A percentile compares a stretch with the other conserved stretches of the same genome.
Conservation (phyloP, 2,329 filamentous ascomycete genomes). For the Claviceps fusiformis region DNA sequence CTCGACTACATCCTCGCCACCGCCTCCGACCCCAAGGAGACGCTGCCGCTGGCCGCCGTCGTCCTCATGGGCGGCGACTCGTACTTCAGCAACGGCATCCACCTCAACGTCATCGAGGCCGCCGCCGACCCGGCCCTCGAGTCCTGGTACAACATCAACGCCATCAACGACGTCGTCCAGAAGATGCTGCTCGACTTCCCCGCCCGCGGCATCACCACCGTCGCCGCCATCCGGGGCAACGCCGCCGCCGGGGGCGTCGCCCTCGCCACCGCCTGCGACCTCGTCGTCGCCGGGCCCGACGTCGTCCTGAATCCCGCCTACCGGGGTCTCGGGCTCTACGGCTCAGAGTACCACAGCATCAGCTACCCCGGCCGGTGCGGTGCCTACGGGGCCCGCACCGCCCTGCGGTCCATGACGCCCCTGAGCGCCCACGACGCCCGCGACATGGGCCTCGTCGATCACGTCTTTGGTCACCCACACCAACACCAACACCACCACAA, state of each 20-base stretch:
- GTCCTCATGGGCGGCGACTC: constrained; percentile 23
- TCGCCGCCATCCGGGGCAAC: constrained; percentile 26
- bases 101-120: constrained; percentile 29
- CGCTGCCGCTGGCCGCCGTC: constrained; percentile 20
- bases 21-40: constrained; percentile 5
- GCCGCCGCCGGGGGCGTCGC: constrained; percentile 29
- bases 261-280: constrained; percentile 23
- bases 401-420: constrained; percentile 24
- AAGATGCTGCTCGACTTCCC: constrained; percentile 25
- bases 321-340: constrained; percentile 21
- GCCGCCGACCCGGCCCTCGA: constrained; percentile 22
- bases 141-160: constrained; percentile 30
- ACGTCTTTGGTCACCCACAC: constrained; percentile 19
- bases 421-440: constrained; percentile 24
- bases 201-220: constrained; percentile 19
- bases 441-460: constrained; percentile 24
- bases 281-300: constrained; percentile 22
- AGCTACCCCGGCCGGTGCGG: constrained; percentile 26
- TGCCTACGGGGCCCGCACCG: constrained; percentile 13
- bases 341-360: constrained; percentile 28
- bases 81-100: constrained; percentile 30
- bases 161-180: constrained; percentile 27
- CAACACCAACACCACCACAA: background rate
- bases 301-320: constrained; percentile 29
- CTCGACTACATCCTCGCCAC: constrained; percentile 21